Base-by-base conservation (phyloP, 441 rosid species). In the Bruguiera hainesii region DNA sequence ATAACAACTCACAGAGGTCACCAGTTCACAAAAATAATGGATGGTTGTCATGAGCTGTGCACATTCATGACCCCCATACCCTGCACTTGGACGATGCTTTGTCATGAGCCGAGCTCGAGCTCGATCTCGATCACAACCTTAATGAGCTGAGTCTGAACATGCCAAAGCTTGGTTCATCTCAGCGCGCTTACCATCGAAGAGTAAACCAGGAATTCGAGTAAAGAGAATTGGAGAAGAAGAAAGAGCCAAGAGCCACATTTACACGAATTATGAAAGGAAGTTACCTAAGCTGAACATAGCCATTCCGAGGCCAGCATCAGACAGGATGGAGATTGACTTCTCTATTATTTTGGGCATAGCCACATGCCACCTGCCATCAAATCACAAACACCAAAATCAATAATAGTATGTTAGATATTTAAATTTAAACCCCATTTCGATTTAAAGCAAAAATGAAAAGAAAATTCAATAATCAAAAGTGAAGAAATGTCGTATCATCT, bases 291-390 rank as follows among this genome's bases (percentile, higher is more conserved):
- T 94, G 87, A 94, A 93, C 98, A 93, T 93, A 66, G 98, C 98
- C 98, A 93, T 91, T 86, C 97, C 98, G 63, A 93, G 96, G 61
- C 98, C 98, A 73, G 98, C 98, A 88, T 93, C 97, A 65, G 98
- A 93, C 81, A 93, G 87, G 72, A 93, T 93, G 78, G 97, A 93
- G 77, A 93, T 94, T 73, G 98, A 94, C 79, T 89, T 72, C 42
- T 83, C 82, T 78, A 94, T 83, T 69, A 94, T 85, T 60, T 82
- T 86, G 56, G 98, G 98, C 98, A 94, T 89, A 73, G 77, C 71
- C 75, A 89, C 80, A 82, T 91, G 65, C 97, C 97, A 92, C 82
- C 98, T 92, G 77, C 48, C 18, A 65, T 71, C 58, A 68, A 60
- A 25, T 51, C 64, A 70, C 55, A 61, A 74, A 42, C 48, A 42